phyloP scores from a whole-genome alignment of 306 rosid species.

The Castanea mollissima region DNA sequence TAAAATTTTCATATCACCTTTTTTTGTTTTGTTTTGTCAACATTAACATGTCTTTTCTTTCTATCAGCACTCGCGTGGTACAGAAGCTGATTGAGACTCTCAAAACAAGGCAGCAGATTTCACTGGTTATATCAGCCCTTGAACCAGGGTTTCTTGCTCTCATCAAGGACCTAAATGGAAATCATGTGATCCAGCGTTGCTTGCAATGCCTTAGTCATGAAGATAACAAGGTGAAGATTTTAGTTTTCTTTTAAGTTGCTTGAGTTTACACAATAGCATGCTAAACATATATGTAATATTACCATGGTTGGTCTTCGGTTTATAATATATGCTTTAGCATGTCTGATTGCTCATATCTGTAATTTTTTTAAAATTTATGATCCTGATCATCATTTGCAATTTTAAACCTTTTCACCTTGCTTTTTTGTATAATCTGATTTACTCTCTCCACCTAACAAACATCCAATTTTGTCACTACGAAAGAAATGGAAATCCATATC shows the following conservation, averaged over 20 bases:
- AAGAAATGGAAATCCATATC: not conserved
- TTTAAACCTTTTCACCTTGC: not conserved
- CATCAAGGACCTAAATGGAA: constrained; percentile 62
- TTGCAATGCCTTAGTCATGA: constrained; percentile 49
- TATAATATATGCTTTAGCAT: not conserved
- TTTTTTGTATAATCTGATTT: not conserved
- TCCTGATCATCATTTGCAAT: not conserved
- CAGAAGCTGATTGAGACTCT: constrained; percentile 72
- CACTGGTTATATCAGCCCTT: constrained; percentile 50
- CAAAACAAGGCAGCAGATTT: constrained; percentile 48
- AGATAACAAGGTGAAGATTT: constrained; percentile 45
- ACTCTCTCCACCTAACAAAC: not conserved
- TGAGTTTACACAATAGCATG: not conserved
- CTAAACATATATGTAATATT: constrained; percentile 4
- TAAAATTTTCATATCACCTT: constrained; percentile 8
- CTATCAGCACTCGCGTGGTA: constrained; percentile 63
- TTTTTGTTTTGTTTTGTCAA: not conserved
- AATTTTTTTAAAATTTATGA: not conserved
- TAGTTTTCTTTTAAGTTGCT: not conserved
- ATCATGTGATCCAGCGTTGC: constrained; percentile 69
- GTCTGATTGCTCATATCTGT: not conserved
- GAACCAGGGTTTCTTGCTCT: constrained; percentile 63
- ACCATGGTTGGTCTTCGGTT: not conserved
- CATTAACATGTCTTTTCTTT: constrained; percentile 10
- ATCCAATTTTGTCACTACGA: not conserved